Base-by-base conservation (phyloP, 495 filamentous ascomycete species). In the Pseudomonodictys pantanalensis region DNA sequence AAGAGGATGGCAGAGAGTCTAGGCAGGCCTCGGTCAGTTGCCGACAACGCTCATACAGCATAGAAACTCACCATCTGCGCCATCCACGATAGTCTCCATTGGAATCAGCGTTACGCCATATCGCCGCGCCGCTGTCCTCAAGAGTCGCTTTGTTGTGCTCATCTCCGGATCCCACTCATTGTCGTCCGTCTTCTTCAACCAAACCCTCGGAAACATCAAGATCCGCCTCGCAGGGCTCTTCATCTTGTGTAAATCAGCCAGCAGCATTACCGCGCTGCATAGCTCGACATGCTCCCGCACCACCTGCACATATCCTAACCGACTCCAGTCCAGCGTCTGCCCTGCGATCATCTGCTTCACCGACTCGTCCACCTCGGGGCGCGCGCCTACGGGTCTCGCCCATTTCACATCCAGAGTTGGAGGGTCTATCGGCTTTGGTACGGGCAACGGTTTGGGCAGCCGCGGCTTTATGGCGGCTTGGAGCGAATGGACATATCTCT, bases 401-500 rank as follows among this genome's bases (percentile, higher is more conserved):
- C 61, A 68, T 50, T 68, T 68, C 5, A 64, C 60, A 45, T 64
- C 57, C 12, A 64, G 32, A 39, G 54, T 62, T 9, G 56, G 65
- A 2, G 65, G 60, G 7, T 12, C 29, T 33, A 61, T 57, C 1
- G 66, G 63, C 24, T 51, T 56, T n/a, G 57, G 48, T 28, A 44
- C 52, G 32, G 65, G 47, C n/a, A 60, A 54, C n/a, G 72, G 70
- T 44, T 63, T 64, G 41, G 66, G 72, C 28, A 71, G 38, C 18
- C 64, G 75, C 0, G 81, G 78, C 45, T 76, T 79, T 23, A 89
- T 71, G 22, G 80, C 83, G 62, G 76, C 69, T 70, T 86, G 83
- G 26, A 90, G 77, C 52, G 72, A 80, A 32, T 74, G 78, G 18
- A 90, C 80, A 7, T 86, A 87, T 68, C 82, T 79, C 61, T 90